A percentile compares a stretch with the other conserved stretches of the same genome.
These are phyloP conservation scores for Apophysomyces variabilis DNA, from an alignment of 371 early-diverging fungal genomes.

Conservation along the genomic window DNA sequence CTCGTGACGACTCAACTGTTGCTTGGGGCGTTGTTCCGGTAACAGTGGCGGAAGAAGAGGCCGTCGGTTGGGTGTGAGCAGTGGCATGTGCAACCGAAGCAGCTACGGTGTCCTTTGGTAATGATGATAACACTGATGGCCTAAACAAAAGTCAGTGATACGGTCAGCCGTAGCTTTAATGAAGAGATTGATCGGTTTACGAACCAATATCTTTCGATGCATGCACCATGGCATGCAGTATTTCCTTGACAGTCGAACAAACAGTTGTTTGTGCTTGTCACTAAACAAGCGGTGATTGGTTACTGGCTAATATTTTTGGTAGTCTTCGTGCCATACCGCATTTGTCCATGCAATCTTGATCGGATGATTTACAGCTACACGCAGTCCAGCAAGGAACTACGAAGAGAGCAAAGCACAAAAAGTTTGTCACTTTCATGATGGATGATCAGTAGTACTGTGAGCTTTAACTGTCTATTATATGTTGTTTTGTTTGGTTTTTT, in stretches of 20 bases:
- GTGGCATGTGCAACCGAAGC: background rate
- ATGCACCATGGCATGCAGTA: slow-evolving; percentile 20
- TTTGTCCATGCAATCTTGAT: slow-evolving; percentile 24
- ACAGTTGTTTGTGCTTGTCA: slow-evolving; percentile 26
- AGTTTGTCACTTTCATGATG: slow-evolving; percentile 22
- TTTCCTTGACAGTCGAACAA: slow-evolving; percentile 24
- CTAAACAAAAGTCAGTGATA: background rate
- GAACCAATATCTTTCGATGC: slow-evolving; percentile 27
- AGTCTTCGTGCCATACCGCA: slow-evolving; percentile 29
- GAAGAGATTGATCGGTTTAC: too few species aligned
- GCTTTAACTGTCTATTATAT: background rate
- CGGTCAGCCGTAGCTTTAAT: background rate
- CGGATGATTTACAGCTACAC: slow-evolving; percentile 26
- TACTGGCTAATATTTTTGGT: background rate
- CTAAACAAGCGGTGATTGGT: slow-evolving; percentile 14
- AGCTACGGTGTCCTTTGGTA: slow-evolving; percentile 11
- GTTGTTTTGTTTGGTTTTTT: slow-evolving; percentile 1
- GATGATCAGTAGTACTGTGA: background rate
- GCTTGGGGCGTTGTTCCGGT: background rate
- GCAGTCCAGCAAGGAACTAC: slow-evolving; percentile 25
- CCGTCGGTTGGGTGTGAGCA: background rate
- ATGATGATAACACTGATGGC: slow-evolving; percentile 14
- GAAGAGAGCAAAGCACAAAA: slow-evolving; percentile 21
- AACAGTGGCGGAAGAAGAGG: background rate
- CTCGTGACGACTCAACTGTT: background rate